Evolutionary conservation across 1,139 yeast species (phyloP).

Genomic region (Suhomyces terraborum): DNA sequence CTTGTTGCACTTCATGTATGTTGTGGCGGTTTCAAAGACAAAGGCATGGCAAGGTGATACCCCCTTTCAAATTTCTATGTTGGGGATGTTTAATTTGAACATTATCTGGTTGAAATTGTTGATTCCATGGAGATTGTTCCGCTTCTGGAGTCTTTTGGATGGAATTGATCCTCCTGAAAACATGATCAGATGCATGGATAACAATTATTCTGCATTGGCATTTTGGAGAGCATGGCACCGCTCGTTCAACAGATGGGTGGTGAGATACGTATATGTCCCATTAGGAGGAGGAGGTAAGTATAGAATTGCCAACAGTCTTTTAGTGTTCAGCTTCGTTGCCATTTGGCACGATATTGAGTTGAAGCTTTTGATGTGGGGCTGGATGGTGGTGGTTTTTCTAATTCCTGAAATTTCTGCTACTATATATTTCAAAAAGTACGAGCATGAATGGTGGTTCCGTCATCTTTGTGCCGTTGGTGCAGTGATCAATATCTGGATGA

Average conservation of each 20-base stretch:
- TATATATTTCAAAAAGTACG: constrained; percentile 41
- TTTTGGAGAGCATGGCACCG: constrained; percentile 99
- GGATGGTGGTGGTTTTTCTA: constrained; percentile 85
- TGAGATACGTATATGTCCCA: constrained; percentile 81
- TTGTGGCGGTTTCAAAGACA: constrained; percentile 86
- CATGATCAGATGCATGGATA: constrained; percentile 94
- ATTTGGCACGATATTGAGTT: constrained; percentile 97
- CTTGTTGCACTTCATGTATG: constrained; percentile 82
- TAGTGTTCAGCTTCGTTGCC: constrained; percentile 96
- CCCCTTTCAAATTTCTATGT: constrained; percentile 93
- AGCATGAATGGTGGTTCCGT: constrained; percentile 68
- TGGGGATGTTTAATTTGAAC: constrained; percentile 86
- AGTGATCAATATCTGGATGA: constrained; percentile 89
- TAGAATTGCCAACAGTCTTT: constrained; percentile 70
- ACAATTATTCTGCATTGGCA: constrained; percentile 87
- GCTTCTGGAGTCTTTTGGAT: constrained; percentile 90
- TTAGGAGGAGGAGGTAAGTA: constrained; percentile 76
- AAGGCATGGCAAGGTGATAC: constrained; percentile 90
- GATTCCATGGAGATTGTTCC: constrained; percentile 93
- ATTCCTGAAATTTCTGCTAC: constrained; percentile 85
- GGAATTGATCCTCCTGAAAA: constrained; percentile 97
- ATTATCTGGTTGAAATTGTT: constrained; percentile 90
- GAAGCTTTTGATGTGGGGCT: constrained; percentile 88
- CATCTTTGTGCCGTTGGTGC: constrained; percentile 86
- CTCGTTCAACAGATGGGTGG: constrained; percentile 86